These are phyloP conservation scores for Linum trigynum DNA, from an alignment of 345 rosid genomes.

Conservation along the genomic window DNA sequence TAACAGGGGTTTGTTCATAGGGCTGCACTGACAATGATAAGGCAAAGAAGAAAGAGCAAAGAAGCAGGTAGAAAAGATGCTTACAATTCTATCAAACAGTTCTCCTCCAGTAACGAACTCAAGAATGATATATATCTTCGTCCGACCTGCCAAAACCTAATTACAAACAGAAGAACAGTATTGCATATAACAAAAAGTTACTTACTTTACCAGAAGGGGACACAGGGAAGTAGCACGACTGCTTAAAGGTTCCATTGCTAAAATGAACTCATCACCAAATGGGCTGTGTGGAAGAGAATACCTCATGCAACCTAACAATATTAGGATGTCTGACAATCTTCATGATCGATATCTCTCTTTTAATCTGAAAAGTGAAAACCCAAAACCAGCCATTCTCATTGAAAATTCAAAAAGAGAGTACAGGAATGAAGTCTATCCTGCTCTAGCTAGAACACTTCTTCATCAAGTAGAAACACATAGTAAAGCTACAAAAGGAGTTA, in stretches of 20 bases:
- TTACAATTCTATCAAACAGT: conserved; percentile 76
- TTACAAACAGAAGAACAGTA: background rate
- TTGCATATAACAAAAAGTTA: conserved; percentile 1
- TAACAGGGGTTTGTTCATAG: too few relatives aligned
- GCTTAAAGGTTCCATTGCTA: background rate
- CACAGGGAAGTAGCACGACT: background rate
- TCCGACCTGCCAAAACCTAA: conserved; percentile 69
- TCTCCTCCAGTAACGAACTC: conserved; percentile 94
- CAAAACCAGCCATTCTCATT: conserved; percentile 3
- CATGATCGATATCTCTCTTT: conserved; percentile 88
- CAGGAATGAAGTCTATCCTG: background rate
- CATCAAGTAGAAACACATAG: background rate
- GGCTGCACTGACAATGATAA: background rate
- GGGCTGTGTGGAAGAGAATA: conserved; percentile 6
- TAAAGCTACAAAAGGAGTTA: background rate
- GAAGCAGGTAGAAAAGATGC: conserved; percentile 12
- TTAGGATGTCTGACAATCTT: conserved; percentile 82
- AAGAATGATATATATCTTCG: conserved; percentile 71
- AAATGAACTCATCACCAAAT: conserved; percentile 3
- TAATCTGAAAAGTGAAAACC: conserved; percentile 53
- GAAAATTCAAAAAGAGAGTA: background rate
- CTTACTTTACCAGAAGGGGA: background rate
- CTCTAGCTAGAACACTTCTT: background rate
- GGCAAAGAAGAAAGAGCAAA: background rate
- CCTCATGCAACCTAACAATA: conserved; percentile 81